phyloP scores from a whole-genome alignment of 1,284 basidiomycete genomes.

The Phenoliferia sp. region DNA sequence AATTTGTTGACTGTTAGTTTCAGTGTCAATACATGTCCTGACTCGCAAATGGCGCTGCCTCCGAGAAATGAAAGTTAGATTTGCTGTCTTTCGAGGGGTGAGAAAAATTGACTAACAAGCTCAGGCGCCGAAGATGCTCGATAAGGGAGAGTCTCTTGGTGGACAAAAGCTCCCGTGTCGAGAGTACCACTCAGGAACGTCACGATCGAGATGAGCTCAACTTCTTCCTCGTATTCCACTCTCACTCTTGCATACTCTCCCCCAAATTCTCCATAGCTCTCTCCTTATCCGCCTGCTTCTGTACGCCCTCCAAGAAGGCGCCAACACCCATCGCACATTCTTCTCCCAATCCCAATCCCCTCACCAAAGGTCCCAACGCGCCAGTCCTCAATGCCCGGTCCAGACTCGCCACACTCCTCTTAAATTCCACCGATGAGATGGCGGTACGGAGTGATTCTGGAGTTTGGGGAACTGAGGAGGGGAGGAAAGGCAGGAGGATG shows the following conservation, averaged over 20 bases:
- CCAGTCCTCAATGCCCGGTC: slow-evolving; percentile 36
- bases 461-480: slow-evolving; percentile 12
- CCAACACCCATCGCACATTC: slow-evolving; percentile 6
- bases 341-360: slow-evolving; percentile 25
- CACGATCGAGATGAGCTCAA: not conserved
- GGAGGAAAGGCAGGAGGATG: slow-evolving; percentile 23
- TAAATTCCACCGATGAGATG: slow-evolving; percentile 27
- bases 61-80: no score
- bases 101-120: no score
- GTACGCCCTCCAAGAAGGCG: slow-evolving; percentile 17
- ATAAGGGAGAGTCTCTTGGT: no score
- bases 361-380: slow-evolving; percentile 33
- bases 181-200: no score
- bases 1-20: no score
- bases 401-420: slow-evolving; percentile 17
- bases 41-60: no score
- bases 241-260: not conserved
- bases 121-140: no score
- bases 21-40: no score
- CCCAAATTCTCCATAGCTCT: not conserved
- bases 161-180: no score
- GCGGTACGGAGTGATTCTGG: slow-evolving; percentile 22
- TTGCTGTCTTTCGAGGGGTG: no score
- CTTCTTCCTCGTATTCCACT: not conserved
- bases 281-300: slow-evolving; percentile 13